Conservation (phyloP, 306 rosid genomes). For the Rosa rugosa region DNA sequence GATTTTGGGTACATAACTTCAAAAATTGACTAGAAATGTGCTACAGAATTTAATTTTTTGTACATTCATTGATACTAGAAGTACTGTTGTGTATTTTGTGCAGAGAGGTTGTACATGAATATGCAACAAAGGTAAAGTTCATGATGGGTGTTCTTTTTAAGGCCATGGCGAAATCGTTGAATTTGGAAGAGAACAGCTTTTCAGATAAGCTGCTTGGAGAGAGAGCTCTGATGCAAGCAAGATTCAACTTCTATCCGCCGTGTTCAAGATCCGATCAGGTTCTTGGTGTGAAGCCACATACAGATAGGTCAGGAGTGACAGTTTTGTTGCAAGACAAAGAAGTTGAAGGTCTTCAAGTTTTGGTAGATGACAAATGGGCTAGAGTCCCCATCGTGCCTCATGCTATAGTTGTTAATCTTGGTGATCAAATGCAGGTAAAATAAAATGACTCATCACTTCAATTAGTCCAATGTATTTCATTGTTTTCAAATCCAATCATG, state of each 20-base stretch:
- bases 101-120: conserved; percentile 52
- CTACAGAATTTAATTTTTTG: not conserved
- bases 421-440: conserved; percentile 50
- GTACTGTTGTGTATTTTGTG: not conserved
- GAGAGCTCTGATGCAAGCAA: conserved; percentile 29
- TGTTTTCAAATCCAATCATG: not conserved
- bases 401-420: conserved; percentile 70
- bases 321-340: conserved; percentile 62
- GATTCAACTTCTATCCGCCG: conserved; percentile 71
- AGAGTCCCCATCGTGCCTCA: conserved; percentile 57
- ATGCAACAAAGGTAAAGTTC: conserved; percentile 38
- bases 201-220: conserved; percentile 46
- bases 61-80: not conserved
- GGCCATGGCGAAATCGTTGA: conserved; percentile 76
- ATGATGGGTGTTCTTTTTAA: conserved; percentile 45
- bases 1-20: conserved; percentile 41
- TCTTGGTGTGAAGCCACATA: conserved; percentile 64
- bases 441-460: too few species aligned
- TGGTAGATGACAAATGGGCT: conserved; percentile 63
- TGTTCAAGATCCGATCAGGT: conserved; percentile 64
- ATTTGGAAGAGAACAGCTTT: conserved; percentile 60
- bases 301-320: conserved; percentile 67
- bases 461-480: not conserved
- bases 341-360: conserved; percentile 78
- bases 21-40: not conserved